Percentiles rank a stretch among this genome's conserved stretches.
These are phyloP conservation scores for Prunus yedoensis DNA, from an alignment of 331 rosid genomes.

Conservation along the genomic window DNA sequence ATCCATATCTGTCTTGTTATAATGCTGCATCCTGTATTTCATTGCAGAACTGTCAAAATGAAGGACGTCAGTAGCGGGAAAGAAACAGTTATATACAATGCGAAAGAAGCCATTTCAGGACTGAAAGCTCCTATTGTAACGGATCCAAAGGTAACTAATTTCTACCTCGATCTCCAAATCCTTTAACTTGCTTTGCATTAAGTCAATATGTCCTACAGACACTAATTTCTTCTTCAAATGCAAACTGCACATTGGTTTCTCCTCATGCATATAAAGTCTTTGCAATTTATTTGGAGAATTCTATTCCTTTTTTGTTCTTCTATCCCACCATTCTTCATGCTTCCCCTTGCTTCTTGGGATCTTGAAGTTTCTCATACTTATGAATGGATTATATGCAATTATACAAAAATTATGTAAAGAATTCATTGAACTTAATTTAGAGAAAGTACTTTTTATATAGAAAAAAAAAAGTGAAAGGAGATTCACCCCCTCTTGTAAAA, in stretches of 20 bases:
- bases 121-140: conserved; percentile 61
- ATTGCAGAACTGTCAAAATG: conserved; percentile 54
- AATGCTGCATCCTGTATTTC: conserved; percentile 3
- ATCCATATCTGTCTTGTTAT: background rate
- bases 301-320: background rate
- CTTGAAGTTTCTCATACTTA: background rate
- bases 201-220: background rate
- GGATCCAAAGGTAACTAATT: conserved; percentile 50
- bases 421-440: too few species aligned
- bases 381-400: background rate
- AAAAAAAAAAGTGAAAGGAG: too few species aligned
- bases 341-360: background rate
- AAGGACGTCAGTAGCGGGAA: conserved; percentile 54
- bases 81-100: conserved; percentile 58
- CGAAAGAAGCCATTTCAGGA: conserved; percentile 70
- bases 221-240: too few species aligned
- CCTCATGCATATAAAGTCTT: background rate
- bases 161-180: background rate
- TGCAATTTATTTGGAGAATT: background rate
- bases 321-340: background rate
- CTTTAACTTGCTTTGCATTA: background rate
- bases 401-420: background rate
- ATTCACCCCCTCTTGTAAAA: too few species aligned
- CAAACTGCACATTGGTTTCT: background rate
- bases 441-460: background rate